Evolutionary conservation across 2,329 filamentous ascomycete genomes (phyloP).

Genomic region (Talaromyces sp.): DNA sequence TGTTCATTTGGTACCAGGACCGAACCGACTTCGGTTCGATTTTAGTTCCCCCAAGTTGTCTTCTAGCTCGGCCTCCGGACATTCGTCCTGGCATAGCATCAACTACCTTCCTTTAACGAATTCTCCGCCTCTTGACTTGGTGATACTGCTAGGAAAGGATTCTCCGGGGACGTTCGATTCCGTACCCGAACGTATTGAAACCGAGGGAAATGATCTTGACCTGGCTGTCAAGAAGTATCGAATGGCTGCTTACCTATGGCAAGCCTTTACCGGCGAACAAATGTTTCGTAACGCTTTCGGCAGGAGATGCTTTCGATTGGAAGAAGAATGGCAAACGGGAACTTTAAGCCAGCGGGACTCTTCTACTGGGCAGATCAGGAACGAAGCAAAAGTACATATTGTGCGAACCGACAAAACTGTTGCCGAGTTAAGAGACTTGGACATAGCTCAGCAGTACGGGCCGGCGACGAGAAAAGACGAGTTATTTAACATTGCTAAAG

Average conservation of each 20-base stretch:
- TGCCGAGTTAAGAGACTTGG: slow-evolving; percentile 71
- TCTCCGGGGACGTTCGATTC: slow-evolving; percentile 82
- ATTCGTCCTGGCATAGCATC: slow-evolving; percentile 73
- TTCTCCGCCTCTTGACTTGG: slow-evolving; percentile 79
- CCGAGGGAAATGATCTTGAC: slow-evolving; percentile 76
- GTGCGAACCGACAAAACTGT: slow-evolving; percentile 79
- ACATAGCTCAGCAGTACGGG: slow-evolving; percentile 71
- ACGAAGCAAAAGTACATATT: slow-evolving; percentile 84
- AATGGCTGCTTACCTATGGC: slow-evolving; percentile 95
- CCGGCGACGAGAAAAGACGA: slow-evolving; percentile 65
- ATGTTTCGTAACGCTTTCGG: slow-evolving; percentile 89
- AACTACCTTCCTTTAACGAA: slow-evolving; percentile 79
- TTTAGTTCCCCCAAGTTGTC: slow-evolving; percentile 78
- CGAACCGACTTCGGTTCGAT: slow-evolving; percentile 82
- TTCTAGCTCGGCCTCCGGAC: slow-evolving; percentile 55
- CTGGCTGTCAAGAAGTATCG: slow-evolving; percentile 83
- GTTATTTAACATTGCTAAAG: slow-evolving; percentile 69
- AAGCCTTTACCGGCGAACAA: slow-evolving; percentile 93
- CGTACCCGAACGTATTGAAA: slow-evolving; percentile 65
- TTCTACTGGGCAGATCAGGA: slow-evolving; percentile 68
- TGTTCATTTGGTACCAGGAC: slow-evolving; percentile 83
- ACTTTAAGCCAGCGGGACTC: slow-evolving; percentile 71
- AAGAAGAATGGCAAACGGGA: slow-evolving; percentile 90
- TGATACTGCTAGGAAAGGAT: slow-evolving; percentile 81
- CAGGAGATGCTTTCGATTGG: slow-evolving; percentile 79